Conservation (phyloP, 345 rosid species). For the Theobroma cacao region DNA sequence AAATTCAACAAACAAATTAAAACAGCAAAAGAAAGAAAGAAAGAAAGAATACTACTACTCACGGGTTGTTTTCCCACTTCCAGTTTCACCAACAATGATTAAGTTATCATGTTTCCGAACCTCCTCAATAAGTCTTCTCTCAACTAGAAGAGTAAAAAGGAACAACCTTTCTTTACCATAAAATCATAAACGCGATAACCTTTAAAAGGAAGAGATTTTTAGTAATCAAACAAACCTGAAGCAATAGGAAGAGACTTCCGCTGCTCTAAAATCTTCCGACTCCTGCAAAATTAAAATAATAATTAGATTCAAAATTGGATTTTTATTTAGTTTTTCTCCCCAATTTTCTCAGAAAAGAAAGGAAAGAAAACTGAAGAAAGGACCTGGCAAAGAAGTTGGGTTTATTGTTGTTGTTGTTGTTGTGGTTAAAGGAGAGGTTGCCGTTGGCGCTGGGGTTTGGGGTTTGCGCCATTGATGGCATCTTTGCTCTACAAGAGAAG, state of each 20-base stretch:
- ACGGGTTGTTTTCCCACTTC: constrained; percentile 98
- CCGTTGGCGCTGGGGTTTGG: constrained; percentile 24
- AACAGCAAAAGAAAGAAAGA: neutral
- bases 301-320: constrained; percentile 7
- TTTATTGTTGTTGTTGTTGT: neutral
- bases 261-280: constrained; percentile 51
- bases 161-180: constrained; percentile 3
- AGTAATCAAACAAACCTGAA: constrained; percentile 40
- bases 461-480: constrained; percentile 57
- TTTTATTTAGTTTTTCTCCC: neutral
- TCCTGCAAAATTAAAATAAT: constrained; percentile 31
- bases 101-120: constrained; percentile 53
- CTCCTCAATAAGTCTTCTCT: constrained; percentile 72
- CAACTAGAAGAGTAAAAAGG: constrained; percentile 36
- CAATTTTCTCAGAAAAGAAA: neutral
- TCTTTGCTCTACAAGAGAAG: neutral
- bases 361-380: neutral
- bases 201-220: neutral
- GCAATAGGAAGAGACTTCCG: constrained; percentile 88
- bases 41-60: constrained; percentile 13
- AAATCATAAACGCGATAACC: neutral
- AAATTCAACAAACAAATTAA: neutral
- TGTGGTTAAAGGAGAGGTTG: constrained; percentile 28
- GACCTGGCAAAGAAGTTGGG: constrained; percentile 31
- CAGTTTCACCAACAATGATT: constrained; percentile 95